A percentile compares a stretch with the other conserved stretches of the same genome.
These are phyloP conservation scores for Cupressus sempervirens DNA, from an alignment of 75 land plant genomes.

Conservation along the genomic window DNA sequence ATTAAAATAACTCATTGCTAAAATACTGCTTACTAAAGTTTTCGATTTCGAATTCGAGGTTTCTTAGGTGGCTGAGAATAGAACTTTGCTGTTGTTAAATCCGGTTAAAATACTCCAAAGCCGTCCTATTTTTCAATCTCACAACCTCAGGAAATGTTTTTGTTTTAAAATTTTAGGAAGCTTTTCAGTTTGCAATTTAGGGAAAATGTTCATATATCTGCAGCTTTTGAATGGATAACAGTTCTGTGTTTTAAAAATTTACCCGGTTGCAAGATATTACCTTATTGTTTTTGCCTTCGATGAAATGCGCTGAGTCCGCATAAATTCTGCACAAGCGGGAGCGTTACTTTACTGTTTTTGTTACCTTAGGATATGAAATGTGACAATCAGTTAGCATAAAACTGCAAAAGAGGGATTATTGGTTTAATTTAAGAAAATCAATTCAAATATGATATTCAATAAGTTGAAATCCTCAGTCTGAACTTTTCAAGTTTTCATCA, in stretches of 20 bases:
- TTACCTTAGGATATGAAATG: neutral
- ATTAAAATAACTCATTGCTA: too few species aligned
- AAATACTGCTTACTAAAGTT: neutral
- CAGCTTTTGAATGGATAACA: neutral
- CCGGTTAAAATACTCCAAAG: too few species aligned
- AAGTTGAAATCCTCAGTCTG: neutral
- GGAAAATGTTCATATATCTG: neutral
- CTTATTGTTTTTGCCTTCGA: neutral
- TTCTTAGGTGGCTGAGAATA: neutral
- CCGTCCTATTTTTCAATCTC: neutral
- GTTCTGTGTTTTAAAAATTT: neutral
- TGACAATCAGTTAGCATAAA: neutral
- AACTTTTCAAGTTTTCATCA: neutral
- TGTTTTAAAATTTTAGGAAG: too few species aligned
- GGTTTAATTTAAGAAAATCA: neutral
- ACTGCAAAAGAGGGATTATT: neutral
- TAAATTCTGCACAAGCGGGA: neutral
- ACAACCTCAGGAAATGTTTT: too few species aligned
- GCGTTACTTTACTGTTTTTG: neutral
- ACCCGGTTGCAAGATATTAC: neutral
- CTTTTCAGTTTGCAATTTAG: too few species aligned
- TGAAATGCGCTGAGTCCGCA: neutral
- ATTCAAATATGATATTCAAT: neutral
- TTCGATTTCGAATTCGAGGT: too few species aligned
- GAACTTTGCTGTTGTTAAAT: too few species aligned